Evolutionary conservation across 176 grass and related monocot species (phyloP), one percentile per base, ranked within the genome.

Genomic region (Cenchrus americanus): DNA sequence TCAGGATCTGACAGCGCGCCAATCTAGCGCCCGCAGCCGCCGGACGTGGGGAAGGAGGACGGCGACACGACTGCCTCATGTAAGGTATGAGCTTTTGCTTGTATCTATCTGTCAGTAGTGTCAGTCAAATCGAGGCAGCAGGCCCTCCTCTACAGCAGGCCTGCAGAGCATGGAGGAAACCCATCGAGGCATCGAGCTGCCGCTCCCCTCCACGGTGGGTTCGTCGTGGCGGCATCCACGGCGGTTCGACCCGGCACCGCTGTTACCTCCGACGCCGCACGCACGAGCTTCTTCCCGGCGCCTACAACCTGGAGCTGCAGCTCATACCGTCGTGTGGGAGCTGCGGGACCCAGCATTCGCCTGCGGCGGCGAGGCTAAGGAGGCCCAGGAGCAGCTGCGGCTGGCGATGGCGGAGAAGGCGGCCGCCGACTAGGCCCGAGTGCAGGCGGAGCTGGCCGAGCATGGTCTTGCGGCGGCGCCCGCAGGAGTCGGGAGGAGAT

Each of bases 401-500:
- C 57, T 55, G 8, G 88, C 92, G 34, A 41, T 79, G 84, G 86
- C 52, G 37, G 92, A 94, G 90, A 97, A 90, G 69, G 90, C 84
- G 6, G 82, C 73, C 37, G 92, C 83, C 18, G 87, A 93, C 32
- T 91, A 95, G 72, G 89, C 91, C 5, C 86, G 96, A 22, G 87
- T 87, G 63, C 87, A 95, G 80, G 80, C 89, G 21, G 93, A 96
- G 82, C 50, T 96, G 14, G 97, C 97, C 19, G 93, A 99, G 83
- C 89, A 87, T 77, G 97, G 96, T 78, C 87, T 99, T 96, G 50
- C 87, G 97, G 83, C 87, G 90, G 21, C 91, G 91, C 50, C 89
- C 97, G 47, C 91, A 92, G 89, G 73, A 30, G 27, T 30, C 27
- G 2, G 27, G 27, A 30, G 27, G 27, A 30, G 27, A 30, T 30